A percentile compares a stretch with the other conserved stretches of the same genome.
phyloP scores from a whole-genome alignment of 768 basidiomycete genomes.

The Cystobasidium tubakii region DNA sequence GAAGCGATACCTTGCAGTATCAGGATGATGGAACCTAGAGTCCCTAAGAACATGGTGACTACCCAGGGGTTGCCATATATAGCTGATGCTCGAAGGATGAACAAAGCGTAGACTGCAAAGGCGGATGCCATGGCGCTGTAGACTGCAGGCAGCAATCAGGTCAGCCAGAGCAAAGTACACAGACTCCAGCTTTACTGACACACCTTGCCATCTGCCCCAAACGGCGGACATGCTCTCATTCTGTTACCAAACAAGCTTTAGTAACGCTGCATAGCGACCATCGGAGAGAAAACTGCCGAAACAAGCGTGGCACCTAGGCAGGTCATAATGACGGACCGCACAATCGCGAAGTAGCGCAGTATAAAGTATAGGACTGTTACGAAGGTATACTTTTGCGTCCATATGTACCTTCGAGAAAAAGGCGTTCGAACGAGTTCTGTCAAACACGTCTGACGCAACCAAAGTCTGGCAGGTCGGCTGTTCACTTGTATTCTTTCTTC shows the following conservation, averaged over 20 bases:
- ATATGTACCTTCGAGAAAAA: not conserved
- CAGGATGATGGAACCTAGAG: not conserved
- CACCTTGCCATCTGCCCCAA: slow-evolving; percentile 11
- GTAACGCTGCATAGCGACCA: no score
- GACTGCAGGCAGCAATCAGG: not conserved
- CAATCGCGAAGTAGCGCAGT: slow-evolving; percentile 14
- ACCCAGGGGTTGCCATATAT: slow-evolving; percentile 9
- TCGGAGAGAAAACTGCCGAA: no score
- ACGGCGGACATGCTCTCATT: not conserved
- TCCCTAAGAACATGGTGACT: not conserved
- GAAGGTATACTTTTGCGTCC: not conserved
- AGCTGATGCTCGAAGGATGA: not conserved
- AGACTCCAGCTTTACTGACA: not conserved
- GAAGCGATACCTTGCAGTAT: not conserved
- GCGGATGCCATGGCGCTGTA: not conserved
- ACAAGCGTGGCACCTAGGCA: not conserved
- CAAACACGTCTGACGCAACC: not conserved
- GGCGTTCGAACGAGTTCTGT: no score
- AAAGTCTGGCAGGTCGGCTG: no score
- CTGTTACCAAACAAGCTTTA: not conserved
- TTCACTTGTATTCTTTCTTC: not conserved
- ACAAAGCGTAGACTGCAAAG: not conserved
- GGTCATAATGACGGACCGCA: not conserved
- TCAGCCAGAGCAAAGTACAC: not conserved
- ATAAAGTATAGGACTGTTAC: slow-evolving; percentile 3